Evolutionary conservation across 2,329 filamentous ascomycete genomes (phyloP).

Genomic region (Alternaria brassicae): DNA sequence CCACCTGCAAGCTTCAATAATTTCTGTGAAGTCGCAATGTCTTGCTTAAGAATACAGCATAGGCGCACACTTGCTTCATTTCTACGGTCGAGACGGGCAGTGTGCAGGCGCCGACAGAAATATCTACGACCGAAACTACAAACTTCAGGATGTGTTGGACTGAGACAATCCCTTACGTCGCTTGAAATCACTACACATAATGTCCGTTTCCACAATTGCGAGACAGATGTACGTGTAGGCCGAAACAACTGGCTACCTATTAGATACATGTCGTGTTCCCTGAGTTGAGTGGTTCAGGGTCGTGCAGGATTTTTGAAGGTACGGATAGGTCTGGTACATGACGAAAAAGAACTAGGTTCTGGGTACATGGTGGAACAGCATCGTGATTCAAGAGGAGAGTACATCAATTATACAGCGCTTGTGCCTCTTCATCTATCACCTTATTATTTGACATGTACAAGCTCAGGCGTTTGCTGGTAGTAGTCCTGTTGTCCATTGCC

Average conservation of each 20-base stretch:
- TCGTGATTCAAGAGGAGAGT: background rate
- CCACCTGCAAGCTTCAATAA: too few relatives aligned
- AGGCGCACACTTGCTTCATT: too few relatives aligned
- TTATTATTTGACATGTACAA: background rate
- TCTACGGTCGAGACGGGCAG: too few relatives aligned
- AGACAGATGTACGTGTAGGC: too few relatives aligned
- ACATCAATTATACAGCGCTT: background rate
- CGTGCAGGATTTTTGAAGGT: background rate
- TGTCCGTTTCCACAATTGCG: too few relatives aligned
- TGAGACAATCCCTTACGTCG: too few relatives aligned
- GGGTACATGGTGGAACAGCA: background rate
- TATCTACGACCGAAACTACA: too few relatives aligned
- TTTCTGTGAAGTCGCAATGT: too few relatives aligned
- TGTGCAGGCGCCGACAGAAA: too few relatives aligned
- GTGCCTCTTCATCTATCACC: background rate
- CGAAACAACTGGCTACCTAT: background rate
- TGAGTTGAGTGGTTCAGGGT: background rate
- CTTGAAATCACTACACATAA: too few relatives aligned
- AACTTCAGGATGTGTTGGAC: too few relatives aligned
- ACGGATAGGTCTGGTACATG: background rate
- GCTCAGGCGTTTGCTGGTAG: constrained; percentile 24
- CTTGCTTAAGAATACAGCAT: too few relatives aligned
- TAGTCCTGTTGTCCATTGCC: constrained; percentile 19
- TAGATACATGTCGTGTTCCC: background rate
- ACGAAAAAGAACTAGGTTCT: background rate